Conservation (phyloP, 2,329 filamentous ascomycete species). For the Macrophomina tecta region DNA sequence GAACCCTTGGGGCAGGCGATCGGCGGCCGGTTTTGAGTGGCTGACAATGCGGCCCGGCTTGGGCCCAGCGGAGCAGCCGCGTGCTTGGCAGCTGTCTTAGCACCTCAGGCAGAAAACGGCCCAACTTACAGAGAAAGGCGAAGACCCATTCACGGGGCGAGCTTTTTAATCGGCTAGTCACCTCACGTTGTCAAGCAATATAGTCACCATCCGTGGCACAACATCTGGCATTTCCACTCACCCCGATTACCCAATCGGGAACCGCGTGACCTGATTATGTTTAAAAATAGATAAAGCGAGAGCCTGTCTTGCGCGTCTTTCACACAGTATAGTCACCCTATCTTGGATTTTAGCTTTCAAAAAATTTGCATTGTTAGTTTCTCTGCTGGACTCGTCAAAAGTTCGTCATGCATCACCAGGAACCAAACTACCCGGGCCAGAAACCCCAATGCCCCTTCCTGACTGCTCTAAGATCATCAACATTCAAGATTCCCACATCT, state of each 20-base stretch:
- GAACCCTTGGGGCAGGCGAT: slow-evolving; percentile 20
- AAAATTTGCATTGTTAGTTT: too few relatives aligned
- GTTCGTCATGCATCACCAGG: background rate
- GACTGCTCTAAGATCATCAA: slow-evolving; percentile 31
- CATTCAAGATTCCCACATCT: slow-evolving; percentile 36
- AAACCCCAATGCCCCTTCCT: background rate
- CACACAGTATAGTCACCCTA: too few relatives aligned
- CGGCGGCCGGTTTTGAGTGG: slow-evolving; percentile 17
- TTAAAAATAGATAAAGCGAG: background rate
- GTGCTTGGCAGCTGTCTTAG: slow-evolving; percentile 7
- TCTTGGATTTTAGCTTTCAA: too few relatives aligned
- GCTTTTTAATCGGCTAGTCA: background rate
- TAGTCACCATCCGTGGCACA: background rate
- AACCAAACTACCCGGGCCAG: background rate
- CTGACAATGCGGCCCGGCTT: slow-evolving; percentile 9
- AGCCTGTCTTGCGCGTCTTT: too few relatives aligned
- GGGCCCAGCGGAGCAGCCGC: background rate
- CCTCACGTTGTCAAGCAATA: too few relatives aligned
- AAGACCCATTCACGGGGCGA: background rate
- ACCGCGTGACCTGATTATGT: background rate
- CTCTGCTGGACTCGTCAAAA: too few relatives aligned
- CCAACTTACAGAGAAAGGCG: background rate
- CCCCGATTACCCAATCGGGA: background rate
- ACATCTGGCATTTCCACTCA: background rate
- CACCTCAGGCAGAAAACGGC: background rate